Evolutionary conservation across 1,284 basidiomycete genomes (phyloP).

Genomic region (Ceraceosorus bombacis): DNA sequence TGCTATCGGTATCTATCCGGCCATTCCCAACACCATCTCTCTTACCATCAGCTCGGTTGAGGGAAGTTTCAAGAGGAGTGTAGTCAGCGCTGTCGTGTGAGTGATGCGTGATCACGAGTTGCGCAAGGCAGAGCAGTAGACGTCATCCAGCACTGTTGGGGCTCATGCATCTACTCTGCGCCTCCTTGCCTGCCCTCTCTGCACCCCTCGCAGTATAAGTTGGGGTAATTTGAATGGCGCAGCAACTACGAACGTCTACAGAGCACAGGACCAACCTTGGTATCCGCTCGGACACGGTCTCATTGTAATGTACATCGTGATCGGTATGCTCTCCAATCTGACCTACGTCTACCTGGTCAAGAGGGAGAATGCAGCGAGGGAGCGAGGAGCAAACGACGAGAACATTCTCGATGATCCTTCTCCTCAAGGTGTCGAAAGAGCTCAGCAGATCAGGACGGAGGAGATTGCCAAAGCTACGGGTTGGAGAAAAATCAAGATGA

Average conservation of each 20-base stretch:
- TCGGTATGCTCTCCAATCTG: conserved; percentile 58
- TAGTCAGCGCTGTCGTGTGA: conserved; percentile 55
- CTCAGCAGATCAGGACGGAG: conserved; percentile 17
- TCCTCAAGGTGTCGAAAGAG: conserved; percentile 13
- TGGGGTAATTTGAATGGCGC: background rate
- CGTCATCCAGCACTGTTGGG: no score
- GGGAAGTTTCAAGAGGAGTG: conserved; percentile 67
- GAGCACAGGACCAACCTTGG: conserved; percentile 58
- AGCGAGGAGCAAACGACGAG: conserved; percentile 62
- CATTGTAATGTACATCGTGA: conserved; percentile 63
- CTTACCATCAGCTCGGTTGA: conserved; percentile 68
- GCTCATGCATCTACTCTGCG: no score
- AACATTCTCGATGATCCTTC: conserved; percentile 52
- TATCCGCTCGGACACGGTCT: conserved; percentile 63
- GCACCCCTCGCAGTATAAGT: no score
- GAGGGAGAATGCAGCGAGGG: conserved; percentile 59
- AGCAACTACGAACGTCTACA: background rate
- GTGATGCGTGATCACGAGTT: conserved; percentile 45
- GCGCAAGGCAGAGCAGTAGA: no score
- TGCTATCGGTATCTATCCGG: conserved; percentile 25
- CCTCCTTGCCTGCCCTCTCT: no score
- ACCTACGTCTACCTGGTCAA: conserved; percentile 54
- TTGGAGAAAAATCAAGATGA: conserved; percentile 11
- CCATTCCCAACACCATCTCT: conserved; percentile 63
- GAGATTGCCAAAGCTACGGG: conserved; percentile 16